Percentiles rank a stretch among this genome's conserved stretches.
phyloP scores from a whole-genome alignment of 345 rosid species.

The Arabis hirsuta region DNA sequence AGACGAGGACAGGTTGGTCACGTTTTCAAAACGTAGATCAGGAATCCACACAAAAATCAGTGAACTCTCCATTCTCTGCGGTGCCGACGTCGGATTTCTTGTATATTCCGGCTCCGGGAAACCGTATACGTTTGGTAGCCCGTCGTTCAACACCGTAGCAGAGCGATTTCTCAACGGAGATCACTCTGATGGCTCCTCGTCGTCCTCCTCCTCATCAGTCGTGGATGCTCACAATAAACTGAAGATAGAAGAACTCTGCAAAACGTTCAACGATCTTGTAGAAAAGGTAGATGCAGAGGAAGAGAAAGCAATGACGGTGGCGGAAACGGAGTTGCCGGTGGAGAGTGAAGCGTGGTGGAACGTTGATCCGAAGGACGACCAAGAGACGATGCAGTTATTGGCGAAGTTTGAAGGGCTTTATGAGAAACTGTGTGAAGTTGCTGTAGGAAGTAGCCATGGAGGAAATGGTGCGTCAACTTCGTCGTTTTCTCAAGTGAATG shows the following conservation, averaged over 20 bases:
- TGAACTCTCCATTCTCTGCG: conserved; percentile 35
- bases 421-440: conserved; percentile 11
- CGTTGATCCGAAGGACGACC: neutral
- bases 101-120: conserved; percentile 16
- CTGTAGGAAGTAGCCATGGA: neutral
- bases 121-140: conserved; percentile 29
- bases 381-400: neutral
- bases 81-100: conserved; percentile 26
- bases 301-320: neutral
- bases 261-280: neutral
- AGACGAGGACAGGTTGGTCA: conserved; percentile 7
- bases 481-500: too few species aligned
- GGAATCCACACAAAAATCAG: conserved; percentile 29
- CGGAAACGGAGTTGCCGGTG: neutral
- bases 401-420: conserved; percentile 1
- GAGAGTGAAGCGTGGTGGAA: conserved; percentile 20
- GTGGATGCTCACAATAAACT: conserved; percentile 18
- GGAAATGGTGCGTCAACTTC: neutral
- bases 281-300: conserved; percentile 3
- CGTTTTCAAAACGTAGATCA: conserved; percentile 31
- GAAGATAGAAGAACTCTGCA: conserved; percentile 16
- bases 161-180: conserved; percentile 16
- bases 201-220: neutral
- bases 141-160: conserved; percentile 19
- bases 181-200: neutral